Evolutionary conservation across 2,329 filamentous ascomycete species (phyloP), one percentile per base, ranked within the genome.

Genomic region (Septoria linicola): DNA sequence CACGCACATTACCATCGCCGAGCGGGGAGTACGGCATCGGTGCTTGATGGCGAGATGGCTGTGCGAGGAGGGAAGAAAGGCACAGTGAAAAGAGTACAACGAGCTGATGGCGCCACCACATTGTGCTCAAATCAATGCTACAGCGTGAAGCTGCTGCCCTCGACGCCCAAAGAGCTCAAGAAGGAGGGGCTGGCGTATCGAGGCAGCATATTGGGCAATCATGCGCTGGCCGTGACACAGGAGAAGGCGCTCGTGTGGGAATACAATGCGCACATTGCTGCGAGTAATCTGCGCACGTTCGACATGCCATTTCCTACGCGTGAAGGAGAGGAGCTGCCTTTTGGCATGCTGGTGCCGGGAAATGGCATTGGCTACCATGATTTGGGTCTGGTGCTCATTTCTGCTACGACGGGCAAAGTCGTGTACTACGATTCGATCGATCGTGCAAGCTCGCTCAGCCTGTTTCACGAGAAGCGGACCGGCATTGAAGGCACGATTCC

Each of bases 391-490:
- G 82, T 99, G 21, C 81, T 96, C 31, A 79, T 97, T 31, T 88
- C 92, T 73, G 88, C 92, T 10, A 82, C 81, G 14, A 90, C 80
- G 41, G 93, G 93, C 45, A 91, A 85, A 69, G 83, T 97, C 45
- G 85, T 89, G 37, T 97, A 93, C 70, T 97, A 93, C 90, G 93
- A 97, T 68, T 95, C 89, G 32, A 88, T 97, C 57, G 90, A 92
- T 49, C 90, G 84, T 68, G 90, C 89, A 8, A 88, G 90, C 32
- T 89, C 89, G 1, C 79, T 95, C 49, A 88, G 88, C 57, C 81
- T 95, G 34, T 88, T 92, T 64, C 85, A 87, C 59, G 87, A 95
- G 66, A 87, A 88, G 64, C 84, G 87, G 59, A 85, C 84, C 58
- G 88, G 88, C 13, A 82, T 95, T 13, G 89, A 95, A 64, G 83